A percentile compares a stretch with the other conserved stretches of the same genome.
Evolutionary conservation across 192 early-diverging fungal species (phyloP).

Genomic region (Phycomyces blakesleeanus): DNA sequence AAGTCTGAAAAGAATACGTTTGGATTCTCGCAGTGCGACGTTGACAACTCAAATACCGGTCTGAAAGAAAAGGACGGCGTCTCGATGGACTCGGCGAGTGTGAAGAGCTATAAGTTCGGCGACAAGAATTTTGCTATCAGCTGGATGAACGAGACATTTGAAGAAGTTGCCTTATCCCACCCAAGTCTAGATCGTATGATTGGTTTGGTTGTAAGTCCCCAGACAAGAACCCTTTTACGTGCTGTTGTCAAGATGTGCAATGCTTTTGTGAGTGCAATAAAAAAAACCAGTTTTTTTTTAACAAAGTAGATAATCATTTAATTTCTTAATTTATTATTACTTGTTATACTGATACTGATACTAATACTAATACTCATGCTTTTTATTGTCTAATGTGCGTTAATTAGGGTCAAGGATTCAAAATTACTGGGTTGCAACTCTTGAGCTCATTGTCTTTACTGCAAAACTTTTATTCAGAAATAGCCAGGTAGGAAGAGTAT

Average conservation of each 20-base stretch:
- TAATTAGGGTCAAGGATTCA: conserved; percentile 56
- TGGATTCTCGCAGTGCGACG: conserved; percentile 34
- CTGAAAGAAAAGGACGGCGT: conserved; percentile 29
- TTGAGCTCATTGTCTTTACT: conserved; percentile 52
- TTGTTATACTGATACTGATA: no score
- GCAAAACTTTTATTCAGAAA: conserved; percentile 50
- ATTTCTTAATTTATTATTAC: no score
- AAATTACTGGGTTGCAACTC: conserved; percentile 51
- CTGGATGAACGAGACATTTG: conserved; percentile 40
- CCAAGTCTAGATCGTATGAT: conserved; percentile 41
- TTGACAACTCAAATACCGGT: conserved; percentile 10
- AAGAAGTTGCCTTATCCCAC: conserved; percentile 37
- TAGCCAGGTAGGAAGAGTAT: conserved; percentile 42
- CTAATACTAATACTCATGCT: no score
- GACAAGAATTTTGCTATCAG: conserved; percentile 38
- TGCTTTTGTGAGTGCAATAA: conserved; percentile 39
- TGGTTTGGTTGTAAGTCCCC: conserved; percentile 44
- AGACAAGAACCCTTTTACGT: conserved; percentile 47
- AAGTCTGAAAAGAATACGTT: conserved; percentile 7
- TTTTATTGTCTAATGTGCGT: conserved; percentile 1
- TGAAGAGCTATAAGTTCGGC: conserved; percentile 43
- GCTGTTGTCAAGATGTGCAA: conserved; percentile 45
- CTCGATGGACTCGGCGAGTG: conserved; percentile 36
- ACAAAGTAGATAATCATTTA: no score
- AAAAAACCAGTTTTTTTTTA: not conserved